Percentiles rank a stretch among this genome's conserved stretches.
Conservation (phyloP, 257 asterid species). For the Rehmannia glutinosa region DNA sequence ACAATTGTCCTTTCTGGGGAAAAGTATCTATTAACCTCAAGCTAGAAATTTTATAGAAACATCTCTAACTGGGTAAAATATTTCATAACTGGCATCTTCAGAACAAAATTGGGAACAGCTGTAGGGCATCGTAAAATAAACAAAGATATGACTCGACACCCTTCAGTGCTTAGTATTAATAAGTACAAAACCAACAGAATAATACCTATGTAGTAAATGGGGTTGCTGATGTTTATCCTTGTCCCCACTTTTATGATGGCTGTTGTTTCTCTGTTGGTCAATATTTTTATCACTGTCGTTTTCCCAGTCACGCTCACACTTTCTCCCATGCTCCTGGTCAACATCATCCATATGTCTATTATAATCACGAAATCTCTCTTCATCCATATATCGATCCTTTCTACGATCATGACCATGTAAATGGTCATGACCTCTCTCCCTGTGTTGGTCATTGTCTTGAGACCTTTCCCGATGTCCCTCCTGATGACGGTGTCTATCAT, state of each 20-base stretch:
- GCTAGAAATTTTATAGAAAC: background rate
- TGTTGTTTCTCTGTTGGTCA: constrained; percentile 45
- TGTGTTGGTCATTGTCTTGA: constrained; percentile 40
- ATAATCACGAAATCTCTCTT: constrained; percentile 42
- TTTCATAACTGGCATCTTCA: background rate
- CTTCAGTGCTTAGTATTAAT: background rate
- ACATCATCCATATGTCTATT: constrained; percentile 34
- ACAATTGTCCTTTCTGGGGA: background rate
- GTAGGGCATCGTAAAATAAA: background rate
- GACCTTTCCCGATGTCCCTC: constrained; percentile 52
- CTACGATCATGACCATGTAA: constrained; percentile 38
- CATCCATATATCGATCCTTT: constrained; percentile 44
- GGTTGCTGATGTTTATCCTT: constrained; percentile 39
- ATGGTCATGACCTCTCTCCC: constrained; percentile 48
- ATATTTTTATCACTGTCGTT: constrained; percentile 42
- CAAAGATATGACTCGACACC: background rate
- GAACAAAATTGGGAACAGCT: background rate
- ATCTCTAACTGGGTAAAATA: background rate
- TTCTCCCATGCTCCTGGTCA: constrained; percentile 47
- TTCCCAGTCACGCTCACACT: constrained; percentile 49
- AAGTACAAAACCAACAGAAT: background rate
- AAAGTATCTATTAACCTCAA: constrained; percentile 3
- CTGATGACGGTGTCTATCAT: constrained; percentile 37
- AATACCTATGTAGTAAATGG: constrained; percentile 40
- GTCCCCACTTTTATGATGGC: constrained; percentile 42